A percentile compares a stretch with the other conserved stretches of the same genome.
phyloP scores from a whole-genome alignment of 306 rosid genomes.

The Vigna trinervia region DNA sequence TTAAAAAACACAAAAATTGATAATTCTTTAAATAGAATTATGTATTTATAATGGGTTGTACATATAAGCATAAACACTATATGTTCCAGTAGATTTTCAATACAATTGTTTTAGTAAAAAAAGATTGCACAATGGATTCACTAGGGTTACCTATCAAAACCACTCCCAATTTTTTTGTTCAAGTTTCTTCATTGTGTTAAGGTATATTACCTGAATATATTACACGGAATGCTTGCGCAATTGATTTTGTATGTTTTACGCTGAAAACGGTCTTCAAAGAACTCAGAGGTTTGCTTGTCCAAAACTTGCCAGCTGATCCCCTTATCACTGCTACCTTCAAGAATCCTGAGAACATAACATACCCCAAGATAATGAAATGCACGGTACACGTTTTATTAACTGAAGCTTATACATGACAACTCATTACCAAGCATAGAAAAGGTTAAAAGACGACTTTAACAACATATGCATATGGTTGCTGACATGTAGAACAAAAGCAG shows the following conservation, averaged over 20 bases:
- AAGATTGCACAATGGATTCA: no score
- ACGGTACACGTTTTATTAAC: constrained; percentile 23
- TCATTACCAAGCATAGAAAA: constrained; percentile 13
- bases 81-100: neutral
- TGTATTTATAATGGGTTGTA: neutral
- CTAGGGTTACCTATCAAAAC: no score
- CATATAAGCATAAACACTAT: neutral
- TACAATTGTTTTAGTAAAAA: neutral
- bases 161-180: neutral
- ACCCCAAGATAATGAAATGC: constrained; percentile 20
- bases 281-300: constrained; percentile 72
- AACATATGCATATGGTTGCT: neutral
- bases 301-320: constrained; percentile 76
- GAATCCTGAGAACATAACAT: constrained; percentile 62
- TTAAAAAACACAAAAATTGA: neutral
- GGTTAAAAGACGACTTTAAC: neutral
- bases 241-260: constrained; percentile 61
- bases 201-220: constrained; percentile 66
- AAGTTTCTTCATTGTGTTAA: constrained; percentile 3
- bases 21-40: neutral
- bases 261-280: constrained; percentile 72
- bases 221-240: constrained; percentile 53
- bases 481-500: neutral
- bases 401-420: neutral
- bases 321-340: constrained; percentile 83